These are phyloP conservation scores for Penicillium argentinense DNA, from an alignment of 495 filamentous ascomycete genomes.

Conservation along the genomic window DNA sequence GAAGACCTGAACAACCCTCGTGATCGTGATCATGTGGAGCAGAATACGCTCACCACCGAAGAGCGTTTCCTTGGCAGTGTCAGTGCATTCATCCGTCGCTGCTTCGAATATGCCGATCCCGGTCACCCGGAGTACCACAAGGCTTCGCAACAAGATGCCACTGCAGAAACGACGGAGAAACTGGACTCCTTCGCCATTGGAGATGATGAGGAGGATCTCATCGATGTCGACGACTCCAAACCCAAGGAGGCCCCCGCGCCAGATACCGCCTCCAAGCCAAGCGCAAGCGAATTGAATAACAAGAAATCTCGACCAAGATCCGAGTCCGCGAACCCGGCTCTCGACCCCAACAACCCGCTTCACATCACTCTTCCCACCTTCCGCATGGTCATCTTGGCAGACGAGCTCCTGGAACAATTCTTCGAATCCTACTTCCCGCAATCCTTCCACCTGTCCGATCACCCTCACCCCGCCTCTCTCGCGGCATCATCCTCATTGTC, in stretches of 20 bases:
- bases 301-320: slow-evolving; percentile 26
- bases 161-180: slow-evolving; percentile 39
- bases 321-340: slow-evolving; percentile 73
- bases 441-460: slow-evolving; percentile 65
- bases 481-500: slow-evolving; percentile 64
- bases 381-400: slow-evolving; percentile 96
- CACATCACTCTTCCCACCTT: slow-evolving; percentile 98
- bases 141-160: slow-evolving; percentile 18
- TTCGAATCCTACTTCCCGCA: slow-evolving; percentile 81
- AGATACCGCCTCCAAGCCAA: slow-evolving; percentile 5
- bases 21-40: slow-evolving; percentile 26
- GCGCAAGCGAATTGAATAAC: slow-evolving; percentile 10
- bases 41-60: slow-evolving; percentile 51
- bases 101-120: slow-evolving; percentile 97
- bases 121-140: slow-evolving; percentile 67
- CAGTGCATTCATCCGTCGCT: slow-evolving; percentile 90
- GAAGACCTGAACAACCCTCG: slow-evolving; percentile 34
- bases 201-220: slow-evolving; percentile 76
- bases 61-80: slow-evolving; percentile 89
- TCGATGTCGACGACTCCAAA: slow-evolving; percentile 52
- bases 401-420: slow-evolving; percentile 92
- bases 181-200: slow-evolving; percentile 73
- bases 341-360: slow-evolving; percentile 88
- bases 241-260: slow-evolving; percentile 20
- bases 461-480: slow-evolving; percentile 37